Percentiles rank a stretch among this genome's conserved stretches.
These are phyloP conservation scores for Agaricus sinodeliciosus DNA, from an alignment of 768 basidiomycete species.

Conservation along the genomic window DNA sequence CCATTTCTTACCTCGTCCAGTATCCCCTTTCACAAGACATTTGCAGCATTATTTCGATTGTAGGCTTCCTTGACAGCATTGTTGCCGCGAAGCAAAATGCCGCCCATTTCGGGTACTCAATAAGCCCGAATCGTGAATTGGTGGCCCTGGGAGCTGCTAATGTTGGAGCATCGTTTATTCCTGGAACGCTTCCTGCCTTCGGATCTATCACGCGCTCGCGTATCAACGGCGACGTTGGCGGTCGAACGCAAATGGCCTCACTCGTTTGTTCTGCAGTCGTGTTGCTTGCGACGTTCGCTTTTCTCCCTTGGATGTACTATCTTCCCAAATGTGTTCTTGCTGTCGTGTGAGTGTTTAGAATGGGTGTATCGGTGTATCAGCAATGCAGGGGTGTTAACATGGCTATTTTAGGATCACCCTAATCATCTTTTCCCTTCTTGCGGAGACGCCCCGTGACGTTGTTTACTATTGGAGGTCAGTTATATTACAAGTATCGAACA, in stretches of 20 bases:
- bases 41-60: constrained; percentile 63
- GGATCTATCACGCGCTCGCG: constrained; percentile 89
- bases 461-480: constrained; percentile 76
- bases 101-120: constrained; percentile 76
- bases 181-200: constrained; percentile 87
- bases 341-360: constrained; percentile 55
- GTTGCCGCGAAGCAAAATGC: constrained; percentile 93
- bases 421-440: constrained; percentile 78
- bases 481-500: not conserved
- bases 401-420: constrained; percentile 64
- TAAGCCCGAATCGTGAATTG: constrained; percentile 91
- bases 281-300: constrained; percentile 82
- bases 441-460: constrained; percentile 84
- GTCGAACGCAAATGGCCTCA: constrained; percentile 84
- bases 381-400: not conserved
- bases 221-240: constrained; percentile 89
- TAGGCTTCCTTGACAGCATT: constrained; percentile 92
- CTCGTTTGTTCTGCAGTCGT: constrained; percentile 69
- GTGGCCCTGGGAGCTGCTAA: constrained; percentile 90
- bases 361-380: not conserved
- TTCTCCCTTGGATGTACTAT: constrained; percentile 79
- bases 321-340: constrained; percentile 88
- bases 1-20: not conserved
- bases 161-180: constrained; percentile 70
- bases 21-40: not conserved